Evolutionary conservation across 208 protist genomes (phyloP).

Genomic region (Porcisia hertigi): DNA sequence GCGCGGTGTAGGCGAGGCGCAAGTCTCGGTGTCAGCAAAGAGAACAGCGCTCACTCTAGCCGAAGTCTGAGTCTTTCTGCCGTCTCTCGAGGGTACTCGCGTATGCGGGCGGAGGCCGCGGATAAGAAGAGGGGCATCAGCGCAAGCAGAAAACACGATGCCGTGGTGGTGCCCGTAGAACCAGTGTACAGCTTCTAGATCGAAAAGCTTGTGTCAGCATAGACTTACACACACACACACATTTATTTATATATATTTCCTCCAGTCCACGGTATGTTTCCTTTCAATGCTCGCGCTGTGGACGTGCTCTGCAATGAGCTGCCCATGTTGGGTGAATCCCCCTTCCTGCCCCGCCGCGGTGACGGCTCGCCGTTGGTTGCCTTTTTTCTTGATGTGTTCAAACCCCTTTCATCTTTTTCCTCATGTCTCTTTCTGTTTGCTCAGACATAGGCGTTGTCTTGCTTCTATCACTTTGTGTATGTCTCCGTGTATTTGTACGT

Average conservation of each 20-base stretch:
- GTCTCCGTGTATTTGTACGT: neutral
- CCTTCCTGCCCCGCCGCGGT: neutral
- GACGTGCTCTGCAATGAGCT: neutral
- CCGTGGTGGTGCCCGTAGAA: neutral
- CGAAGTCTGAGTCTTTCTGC: neutral
- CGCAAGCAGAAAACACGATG: neutral
- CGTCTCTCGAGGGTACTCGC: too few species aligned
- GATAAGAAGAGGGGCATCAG: neutral
- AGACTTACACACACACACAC: neutral
- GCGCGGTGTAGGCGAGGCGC: neutral
- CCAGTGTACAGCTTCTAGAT: conserved; percentile 6
- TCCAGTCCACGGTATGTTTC: neutral
- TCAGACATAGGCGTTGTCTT: neutral
- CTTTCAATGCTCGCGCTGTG: neutral
- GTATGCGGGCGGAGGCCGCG: too few species aligned
- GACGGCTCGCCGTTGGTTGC: neutral
- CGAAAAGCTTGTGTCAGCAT: neutral
- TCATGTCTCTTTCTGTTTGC: neutral
- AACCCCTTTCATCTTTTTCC: neutral
- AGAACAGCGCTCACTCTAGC: conserved; percentile 2
- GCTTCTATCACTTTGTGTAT: neutral
- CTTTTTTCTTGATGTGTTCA: neutral
- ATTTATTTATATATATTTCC: neutral
- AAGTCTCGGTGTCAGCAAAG: neutral
- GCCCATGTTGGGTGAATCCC: neutral